These are phyloP conservation scores for Stropharia rugosoannulata DNA, from an alignment of 768 basidiomycete species.

Conservation along the genomic window DNA sequence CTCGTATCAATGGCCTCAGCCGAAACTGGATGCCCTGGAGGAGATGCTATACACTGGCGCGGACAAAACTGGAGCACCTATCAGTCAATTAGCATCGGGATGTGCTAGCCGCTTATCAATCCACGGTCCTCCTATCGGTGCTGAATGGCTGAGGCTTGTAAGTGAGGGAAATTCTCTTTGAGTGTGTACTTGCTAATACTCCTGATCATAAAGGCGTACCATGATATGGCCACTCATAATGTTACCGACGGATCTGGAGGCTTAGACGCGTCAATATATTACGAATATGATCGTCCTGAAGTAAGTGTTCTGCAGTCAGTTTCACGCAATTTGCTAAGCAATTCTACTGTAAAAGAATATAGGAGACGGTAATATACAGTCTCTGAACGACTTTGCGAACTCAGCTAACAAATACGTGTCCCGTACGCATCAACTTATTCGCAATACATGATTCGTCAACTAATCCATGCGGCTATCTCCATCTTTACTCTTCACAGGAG, in stretches of 20 bases:
- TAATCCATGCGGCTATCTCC: not conserved
- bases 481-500: constrained; percentile 30
- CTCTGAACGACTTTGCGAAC: constrained; percentile 32
- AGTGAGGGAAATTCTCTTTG: not conserved
- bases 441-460: not conserved
- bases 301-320: constrained; percentile 15
- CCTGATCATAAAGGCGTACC: constrained; percentile 31
- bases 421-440: constrained; percentile 23
- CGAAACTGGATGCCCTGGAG: constrained; percentile 35
- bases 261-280: constrained; percentile 40
- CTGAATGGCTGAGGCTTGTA: constrained; percentile 41
- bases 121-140: constrained; percentile 28
- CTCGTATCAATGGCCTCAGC: constrained; percentile 28
- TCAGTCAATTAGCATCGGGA: constrained; percentile 26
- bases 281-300: constrained; percentile 35
- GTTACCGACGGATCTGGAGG: constrained; percentile 36
- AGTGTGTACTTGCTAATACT: not conserved
- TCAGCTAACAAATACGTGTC: constrained; percentile 40
- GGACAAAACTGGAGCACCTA: constrained; percentile 29
- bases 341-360: constrained; percentile 30
- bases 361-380: constrained; percentile 34
- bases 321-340: not conserved
- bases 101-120: constrained; percentile 6
- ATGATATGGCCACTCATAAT: constrained; percentile 40
- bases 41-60: constrained; percentile 26